A percentile compares a stretch with the other conserved stretches of the same genome.
Evolutionary conservation across 2,329 filamentous ascomycete species (phyloP).

Genomic region (Fusarium nisikadoi): DNA sequence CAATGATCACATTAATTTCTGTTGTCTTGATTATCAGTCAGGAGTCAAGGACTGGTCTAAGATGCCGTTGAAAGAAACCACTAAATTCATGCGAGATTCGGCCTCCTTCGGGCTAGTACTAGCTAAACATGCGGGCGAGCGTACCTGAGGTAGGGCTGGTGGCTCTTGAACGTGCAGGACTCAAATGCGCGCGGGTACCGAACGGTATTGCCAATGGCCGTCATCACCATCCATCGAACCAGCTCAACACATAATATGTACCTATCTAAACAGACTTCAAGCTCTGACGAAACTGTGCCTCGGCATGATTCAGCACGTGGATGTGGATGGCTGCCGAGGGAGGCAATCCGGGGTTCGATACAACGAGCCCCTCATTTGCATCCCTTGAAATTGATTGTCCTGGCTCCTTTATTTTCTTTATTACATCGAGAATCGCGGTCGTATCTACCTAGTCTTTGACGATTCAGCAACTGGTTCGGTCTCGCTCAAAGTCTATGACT

Average conservation of each 20-base stretch:
- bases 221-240: neutral
- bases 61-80: neutral
- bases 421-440: neutral
- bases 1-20: neutral
- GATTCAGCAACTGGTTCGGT: neutral
- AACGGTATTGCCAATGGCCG: neutral
- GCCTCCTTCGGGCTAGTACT: neutral
- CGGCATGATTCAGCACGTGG: slow-evolving; percentile 31
- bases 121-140: neutral
- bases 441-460: neutral
- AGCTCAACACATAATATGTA: neutral
- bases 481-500: slow-evolving; percentile 2
- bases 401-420: neutral
- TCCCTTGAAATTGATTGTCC: neutral
- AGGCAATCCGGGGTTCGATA: slow-evolving; percentile 20
- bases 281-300: slow-evolving; percentile 24
- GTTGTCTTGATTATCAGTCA: neutral
- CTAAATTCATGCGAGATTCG: neutral
- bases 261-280: neutral
- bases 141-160: neutral
- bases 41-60: neutral
- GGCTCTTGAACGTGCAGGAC: neutral
- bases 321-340: slow-evolving; percentile 23
- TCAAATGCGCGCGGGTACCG: neutral
- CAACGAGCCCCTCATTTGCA: slow-evolving; percentile 23